Conservation (phyloP, 306 rosid species). For the Boehmeria nivea region DNA sequence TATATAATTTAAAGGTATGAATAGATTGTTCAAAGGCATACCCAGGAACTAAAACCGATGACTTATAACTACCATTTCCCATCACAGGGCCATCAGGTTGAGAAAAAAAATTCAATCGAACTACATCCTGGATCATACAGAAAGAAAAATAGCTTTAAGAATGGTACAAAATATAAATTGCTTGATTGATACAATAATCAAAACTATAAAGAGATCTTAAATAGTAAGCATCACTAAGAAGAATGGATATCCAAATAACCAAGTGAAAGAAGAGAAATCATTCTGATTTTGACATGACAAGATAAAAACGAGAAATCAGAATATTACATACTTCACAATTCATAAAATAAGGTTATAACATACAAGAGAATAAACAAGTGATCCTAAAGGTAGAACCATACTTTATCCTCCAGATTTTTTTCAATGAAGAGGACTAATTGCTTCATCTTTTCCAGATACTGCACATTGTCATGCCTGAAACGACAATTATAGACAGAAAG, state of each 20-base stretch:
- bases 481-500: constrained; percentile 14
- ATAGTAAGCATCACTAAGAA: not conserved
- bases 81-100: constrained; percentile 89
- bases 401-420: constrained; percentile 84
- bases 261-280: not conserved
- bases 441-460: constrained; percentile 82
- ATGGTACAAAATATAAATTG: constrained; percentile 2
- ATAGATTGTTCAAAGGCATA: constrained; percentile 35
- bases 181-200: not conserved
- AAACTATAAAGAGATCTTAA: not conserved
- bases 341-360: not conserved
- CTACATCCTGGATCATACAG: constrained; percentile 49
- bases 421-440: constrained; percentile 85
- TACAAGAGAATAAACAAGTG: not conserved
- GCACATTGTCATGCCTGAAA: constrained; percentile 92
- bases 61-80: constrained; percentile 73
- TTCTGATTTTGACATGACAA: not conserved
- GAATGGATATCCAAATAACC: not conserved
- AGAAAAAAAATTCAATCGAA: constrained; percentile 74
- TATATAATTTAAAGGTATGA: constrained; percentile 10
- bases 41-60: constrained; percentile 83
- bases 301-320: not conserved
- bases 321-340: not conserved
- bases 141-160: constrained; percentile 1
- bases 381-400: constrained; percentile 15